Evolutionary conservation across 2,329 filamentous ascomycete genomes (phyloP), one percentile per base, ranked within the genome.

Genomic region (Scedosporium boydii): DNA sequence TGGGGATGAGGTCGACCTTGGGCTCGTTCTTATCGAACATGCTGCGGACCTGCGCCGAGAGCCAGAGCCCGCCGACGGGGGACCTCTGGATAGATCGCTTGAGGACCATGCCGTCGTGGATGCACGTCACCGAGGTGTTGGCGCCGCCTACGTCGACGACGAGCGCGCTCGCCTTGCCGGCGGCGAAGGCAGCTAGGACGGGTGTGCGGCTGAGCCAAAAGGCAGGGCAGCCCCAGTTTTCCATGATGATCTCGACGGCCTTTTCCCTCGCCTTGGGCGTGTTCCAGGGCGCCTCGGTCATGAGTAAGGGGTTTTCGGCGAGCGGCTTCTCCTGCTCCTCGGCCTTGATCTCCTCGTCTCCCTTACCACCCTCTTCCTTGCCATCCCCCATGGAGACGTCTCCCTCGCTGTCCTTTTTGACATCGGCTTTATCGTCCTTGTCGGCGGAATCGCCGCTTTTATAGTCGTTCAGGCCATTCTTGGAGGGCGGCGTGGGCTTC

Each of bases 231-330:
- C 91, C 93, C 92, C 95, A 99, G 71, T 87, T 90, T 80, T 99
- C 95, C 88, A 99, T 97, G 64, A 91, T 92, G 66, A 98, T 87
- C 78, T 99, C 95, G 70, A 97, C 93, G 48, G 89, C 88, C 83
- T 95, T 96, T 78, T 99, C 95, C 64, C 96, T 84, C 64, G 89
- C 86, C 78, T 97, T 97, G 53, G 84, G 76, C 27, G 87, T 83
- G 76, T 96, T 98, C 93, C 93, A 98, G 10, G 91, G 89, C 14
- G 93, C 90, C 76, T 99, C 95, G 0, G 91, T 96, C 84, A 99
- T 88, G 64, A 99, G 81, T 64, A 99, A 78, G 6, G 95, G 96
- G 74, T 90, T 95, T 74, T 98, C 95, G 59, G 88, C 85, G 65
- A 99, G 80, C 6, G 90, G 86, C 76, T 92, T 95, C 74, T 96